Base-by-base conservation (phyloP, 495 filamentous ascomycete species). In the Amphirosellinia nigrospora region DNA sequence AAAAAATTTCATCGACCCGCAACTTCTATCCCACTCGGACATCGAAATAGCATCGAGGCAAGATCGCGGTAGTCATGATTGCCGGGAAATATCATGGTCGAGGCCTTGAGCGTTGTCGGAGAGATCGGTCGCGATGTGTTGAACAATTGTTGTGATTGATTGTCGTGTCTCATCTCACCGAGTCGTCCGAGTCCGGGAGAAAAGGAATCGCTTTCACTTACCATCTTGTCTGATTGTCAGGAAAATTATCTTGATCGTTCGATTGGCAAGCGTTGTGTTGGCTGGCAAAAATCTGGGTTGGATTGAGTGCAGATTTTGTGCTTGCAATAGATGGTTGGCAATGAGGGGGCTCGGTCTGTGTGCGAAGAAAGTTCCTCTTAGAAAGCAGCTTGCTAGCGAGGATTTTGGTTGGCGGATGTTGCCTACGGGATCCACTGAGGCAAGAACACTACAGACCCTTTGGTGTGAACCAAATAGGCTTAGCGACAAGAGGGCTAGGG, bases 161-260 rank as follows among this genome's bases (percentile, higher is more conserved):
- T 36, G 13, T 26, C 2, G 45, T 66, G 26, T 1, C 32, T 60
- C 8, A 39, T 28, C 28, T 62, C 56, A 11, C 48, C n/a, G 41
- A 30, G 4, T n/a, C 46, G 43, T n/a, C 56, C 8, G 50, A 28
- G 41, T 26, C n/a, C 4, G 13, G 58, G 7, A 63, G 19, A 48
- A 64, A 60, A 63, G 3, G 1, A 34, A 50, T 8, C n/a, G 36
- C 30, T 21, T 59, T 52, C 68, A 76, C 86, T 88, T 83, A 88
- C 86, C 86, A 88, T 88, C 78, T 86, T 88, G 84, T 82, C 79
- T 83, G 80, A 82, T 82, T 79, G 71, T 74, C 72, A 73, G 38
- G 63, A 69, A 69, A 65, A 75, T 61, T 75, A 65, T 77, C 60
- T 74, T 75, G 70, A 77, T 79, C 70, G 70, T 73, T 76, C 73